A percentile compares a stretch with the other conserved stretches of the same genome.
phyloP scores from a whole-genome alignment of 208 protist genomes.

The Acanthamoeba polyphaga region DNA sequence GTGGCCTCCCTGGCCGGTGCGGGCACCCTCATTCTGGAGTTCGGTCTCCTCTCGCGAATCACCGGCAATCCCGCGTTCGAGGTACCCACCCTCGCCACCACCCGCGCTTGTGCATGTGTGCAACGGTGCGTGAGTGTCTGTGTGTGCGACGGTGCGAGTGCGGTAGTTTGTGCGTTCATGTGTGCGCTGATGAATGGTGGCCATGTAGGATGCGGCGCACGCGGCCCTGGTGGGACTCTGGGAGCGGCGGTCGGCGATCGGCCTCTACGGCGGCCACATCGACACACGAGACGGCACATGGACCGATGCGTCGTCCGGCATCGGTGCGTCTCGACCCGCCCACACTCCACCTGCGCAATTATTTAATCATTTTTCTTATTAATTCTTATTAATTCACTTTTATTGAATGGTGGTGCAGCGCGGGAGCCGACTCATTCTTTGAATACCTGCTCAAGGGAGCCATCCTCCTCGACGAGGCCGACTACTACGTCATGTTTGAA shows the following conservation, averaged over 20 bases:
- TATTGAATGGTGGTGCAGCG: constrained; percentile 86
- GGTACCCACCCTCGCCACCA: neutral
- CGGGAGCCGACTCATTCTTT: constrained; percentile 90
- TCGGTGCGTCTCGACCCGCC: constrained; percentile 11
- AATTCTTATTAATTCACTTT: too few species aligned
- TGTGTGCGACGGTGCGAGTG: too few species aligned
- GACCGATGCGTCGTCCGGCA: constrained; percentile 67
- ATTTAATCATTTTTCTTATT: too few species aligned
- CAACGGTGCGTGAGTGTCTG: too few species aligned
- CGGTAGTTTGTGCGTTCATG: too few species aligned
- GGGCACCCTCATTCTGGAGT: constrained; percentile 89
- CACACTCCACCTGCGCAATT: too few species aligned
- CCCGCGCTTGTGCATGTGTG: too few species aligned
- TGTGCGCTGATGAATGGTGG: neutral
- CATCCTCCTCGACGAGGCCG: constrained; percentile 88
- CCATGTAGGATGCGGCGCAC: constrained; percentile 75
- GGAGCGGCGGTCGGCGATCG: constrained; percentile 78
- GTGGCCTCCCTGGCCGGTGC: constrained; percentile 86
- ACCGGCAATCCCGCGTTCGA: constrained; percentile 84
- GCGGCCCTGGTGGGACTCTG: constrained; percentile 81
- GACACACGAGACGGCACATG: constrained; percentile 77
- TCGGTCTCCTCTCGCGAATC: constrained; percentile 81
- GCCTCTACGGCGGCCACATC: constrained; percentile 87
- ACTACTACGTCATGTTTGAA: constrained; percentile 83
- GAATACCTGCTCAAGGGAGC: constrained; percentile 94